These are phyloP conservation scores for Ophiostoma perfectum DNA, from an alignment of 2,329 filamentous ascomycete species.

Conservation along the genomic window DNA sequence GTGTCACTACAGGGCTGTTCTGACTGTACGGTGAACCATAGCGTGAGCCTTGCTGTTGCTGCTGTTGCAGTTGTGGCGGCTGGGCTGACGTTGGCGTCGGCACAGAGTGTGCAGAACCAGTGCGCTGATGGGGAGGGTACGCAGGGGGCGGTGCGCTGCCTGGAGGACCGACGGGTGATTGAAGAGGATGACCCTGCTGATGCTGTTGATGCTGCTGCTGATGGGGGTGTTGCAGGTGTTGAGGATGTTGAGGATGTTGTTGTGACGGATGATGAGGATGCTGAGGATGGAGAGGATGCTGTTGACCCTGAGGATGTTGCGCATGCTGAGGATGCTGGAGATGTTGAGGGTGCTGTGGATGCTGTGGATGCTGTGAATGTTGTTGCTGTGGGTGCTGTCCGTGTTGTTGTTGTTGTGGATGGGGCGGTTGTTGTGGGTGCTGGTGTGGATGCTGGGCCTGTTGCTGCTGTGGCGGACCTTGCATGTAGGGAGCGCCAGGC, in stretches of 20 bases:
- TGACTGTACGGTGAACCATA: slow-evolving; percentile 1
- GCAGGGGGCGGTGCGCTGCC: slow-evolving; percentile 6
- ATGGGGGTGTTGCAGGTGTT: background rate
- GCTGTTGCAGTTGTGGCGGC: background rate
- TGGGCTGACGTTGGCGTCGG: background rate
- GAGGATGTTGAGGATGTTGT: background rate
- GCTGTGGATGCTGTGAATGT: slow-evolving; percentile 22
- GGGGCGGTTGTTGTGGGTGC: slow-evolving; percentile 17
- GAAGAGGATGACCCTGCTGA: background rate
- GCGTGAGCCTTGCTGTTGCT: background rate
- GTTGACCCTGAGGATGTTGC: background rate
- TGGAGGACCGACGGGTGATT: slow-evolving; percentile 7
- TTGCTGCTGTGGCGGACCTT: slow-evolving; percentile 31
- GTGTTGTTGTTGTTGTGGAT: slow-evolving; percentile 19
- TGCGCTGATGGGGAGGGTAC: slow-evolving; percentile 13
- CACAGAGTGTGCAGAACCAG: background rate
- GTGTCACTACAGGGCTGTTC: slow-evolving; percentile 12
- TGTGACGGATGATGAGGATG: slow-evolving; percentile 18
- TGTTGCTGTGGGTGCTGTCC: slow-evolving; percentile 31
- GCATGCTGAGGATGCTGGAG: background rate
- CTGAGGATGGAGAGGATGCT: background rate
- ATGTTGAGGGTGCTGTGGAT: background rate
- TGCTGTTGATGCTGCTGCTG: background rate
- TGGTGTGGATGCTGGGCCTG: slow-evolving; percentile 23
- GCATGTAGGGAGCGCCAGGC: slow-evolving; percentile 37